These are phyloP conservation scores for Trichophyton equinum DNA, from an alignment of 2,329 filamentous ascomycete genomes.

Conservation along the genomic window DNA sequence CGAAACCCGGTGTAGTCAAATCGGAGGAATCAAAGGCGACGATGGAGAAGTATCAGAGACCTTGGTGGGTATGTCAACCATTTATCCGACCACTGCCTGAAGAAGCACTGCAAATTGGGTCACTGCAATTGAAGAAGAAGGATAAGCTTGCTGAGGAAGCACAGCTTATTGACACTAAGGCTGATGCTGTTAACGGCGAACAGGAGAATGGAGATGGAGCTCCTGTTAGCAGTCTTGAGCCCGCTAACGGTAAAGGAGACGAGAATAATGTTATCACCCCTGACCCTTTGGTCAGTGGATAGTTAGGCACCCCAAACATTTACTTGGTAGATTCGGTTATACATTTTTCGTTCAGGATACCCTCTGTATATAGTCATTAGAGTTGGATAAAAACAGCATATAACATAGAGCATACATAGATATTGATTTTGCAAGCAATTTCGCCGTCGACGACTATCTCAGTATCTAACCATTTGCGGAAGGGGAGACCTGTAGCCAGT, in stretches of 20 bases:
- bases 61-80: slow-evolving; percentile 84
- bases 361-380: too few species aligned
- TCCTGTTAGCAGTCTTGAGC: neutral
- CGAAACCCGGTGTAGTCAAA: slow-evolving; percentile 15
- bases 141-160: slow-evolving; percentile 10
- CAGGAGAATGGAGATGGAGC: neutral
- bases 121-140: slow-evolving; percentile 63
- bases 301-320: too few species aligned
- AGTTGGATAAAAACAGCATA: too few species aligned
- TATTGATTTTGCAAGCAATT: too few species aligned
- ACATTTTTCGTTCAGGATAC: too few species aligned
- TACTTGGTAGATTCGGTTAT: too few species aligned
- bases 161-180: neutral
- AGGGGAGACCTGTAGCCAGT: too few species aligned
- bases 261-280: neutral
- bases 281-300: slow-evolving; percentile 2
- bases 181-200: neutral
- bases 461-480: too few species aligned
- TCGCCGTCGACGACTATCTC: too few species aligned
- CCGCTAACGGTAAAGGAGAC: neutral
- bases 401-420: too few species aligned
- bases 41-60: slow-evolving; percentile 60
- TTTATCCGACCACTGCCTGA: slow-evolving; percentile 75
- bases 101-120: slow-evolving; percentile 73
- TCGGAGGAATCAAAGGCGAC: slow-evolving; percentile 42